A percentile compares a stretch with the other conserved stretches of the same genome.
Conservation (phyloP, 192 early-diverging fungal species). For the Coemansia pectinata region DNA sequence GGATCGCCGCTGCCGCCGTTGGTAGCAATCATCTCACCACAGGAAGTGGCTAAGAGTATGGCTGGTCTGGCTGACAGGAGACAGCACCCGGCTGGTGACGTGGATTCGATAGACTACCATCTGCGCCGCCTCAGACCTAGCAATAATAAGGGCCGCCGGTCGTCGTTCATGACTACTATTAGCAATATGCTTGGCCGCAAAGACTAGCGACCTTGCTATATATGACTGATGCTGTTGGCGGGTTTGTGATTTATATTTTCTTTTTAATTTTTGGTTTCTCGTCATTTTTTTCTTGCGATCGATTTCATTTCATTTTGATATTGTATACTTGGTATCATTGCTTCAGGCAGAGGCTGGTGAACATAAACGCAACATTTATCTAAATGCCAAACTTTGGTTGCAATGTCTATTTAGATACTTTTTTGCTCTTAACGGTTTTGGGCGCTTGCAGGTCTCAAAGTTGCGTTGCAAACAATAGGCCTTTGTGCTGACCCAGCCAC, state of each 20-base stretch:
- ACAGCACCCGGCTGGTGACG: constrained; percentile 14
- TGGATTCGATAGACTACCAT: constrained; percentile 47
- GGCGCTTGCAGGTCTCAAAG: too few species aligned
- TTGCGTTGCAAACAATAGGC: too few species aligned
- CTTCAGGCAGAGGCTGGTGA: not conserved
- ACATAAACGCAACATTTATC: too few species aligned
- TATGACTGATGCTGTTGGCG: not conserved
- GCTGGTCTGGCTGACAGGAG: constrained; percentile 3
- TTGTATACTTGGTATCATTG: not conserved
- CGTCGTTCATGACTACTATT: constrained; percentile 51
- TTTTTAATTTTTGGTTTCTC: not conserved
- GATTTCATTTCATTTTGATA: not conserved
- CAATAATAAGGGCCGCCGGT: constrained; percentile 38
- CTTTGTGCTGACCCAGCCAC: too few species aligned
- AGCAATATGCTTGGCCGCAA: constrained; percentile 52
- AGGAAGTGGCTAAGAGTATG: not conserved
- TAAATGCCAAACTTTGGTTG: too few species aligned
- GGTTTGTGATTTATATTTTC: not conserved
- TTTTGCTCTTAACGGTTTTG: too few species aligned
- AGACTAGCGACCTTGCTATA: constrained; percentile 8
- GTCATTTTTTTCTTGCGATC: not conserved
- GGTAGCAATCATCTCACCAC: constrained; percentile 5
- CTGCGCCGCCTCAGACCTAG: constrained; percentile 25
- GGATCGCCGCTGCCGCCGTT: constrained; percentile 13
- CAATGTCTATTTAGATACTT: too few species aligned